These are phyloP conservation scores for Dillenia turbinata DNA, from an alignment of 164 flowering plant genomes.

Conservation along the genomic window DNA sequence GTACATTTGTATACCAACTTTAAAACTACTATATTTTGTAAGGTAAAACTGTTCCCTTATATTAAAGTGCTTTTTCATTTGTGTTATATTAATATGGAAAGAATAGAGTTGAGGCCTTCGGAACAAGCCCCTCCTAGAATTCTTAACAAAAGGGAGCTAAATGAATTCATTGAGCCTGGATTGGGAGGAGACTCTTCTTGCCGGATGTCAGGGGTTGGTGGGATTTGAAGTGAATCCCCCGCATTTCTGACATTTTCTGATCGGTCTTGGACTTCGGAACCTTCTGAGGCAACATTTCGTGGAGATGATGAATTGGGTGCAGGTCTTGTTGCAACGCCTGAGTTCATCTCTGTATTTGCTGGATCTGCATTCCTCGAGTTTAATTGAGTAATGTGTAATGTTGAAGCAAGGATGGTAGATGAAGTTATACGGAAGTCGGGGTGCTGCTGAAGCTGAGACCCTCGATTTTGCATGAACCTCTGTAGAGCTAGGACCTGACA, in stretches of 20 bases:
- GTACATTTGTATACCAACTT: too few relatives aligned
- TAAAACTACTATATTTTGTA: too few relatives aligned
- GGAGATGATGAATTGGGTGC: conserved; percentile 24
- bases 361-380: conserved; percentile 57
- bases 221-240: conserved; percentile 30
- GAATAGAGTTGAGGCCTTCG: conserved; percentile 73
- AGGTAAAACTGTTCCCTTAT: too few relatives aligned
- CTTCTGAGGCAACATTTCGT: conserved; percentile 22
- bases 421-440: conserved; percentile 90
- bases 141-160: conserved; percentile 79
- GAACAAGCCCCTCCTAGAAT: conserved; percentile 82
- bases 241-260: conserved; percentile 17
- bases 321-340: conserved; percentile 38
- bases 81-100: conserved; percentile 89
- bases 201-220: conserved; percentile 32
- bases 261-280: conserved; percentile 28
- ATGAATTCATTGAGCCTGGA: conserved; percentile 56
- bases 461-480: conserved; percentile 73
- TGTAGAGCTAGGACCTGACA: conserved; percentile 90
- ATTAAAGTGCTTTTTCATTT: too few relatives aligned
- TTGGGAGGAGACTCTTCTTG: conserved; percentile 40
- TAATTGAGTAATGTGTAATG: conserved; percentile 86
- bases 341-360: conserved; percentile 18
- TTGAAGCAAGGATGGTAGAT: conserved; percentile 89
- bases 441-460: conserved; percentile 79